A percentile compares a stretch with the other conserved stretches of the same genome.
These are phyloP conservation scores for Pezicula neosporulosa DNA, from an alignment of 2,329 filamentous ascomycete genomes.

Conservation along the genomic window DNA sequence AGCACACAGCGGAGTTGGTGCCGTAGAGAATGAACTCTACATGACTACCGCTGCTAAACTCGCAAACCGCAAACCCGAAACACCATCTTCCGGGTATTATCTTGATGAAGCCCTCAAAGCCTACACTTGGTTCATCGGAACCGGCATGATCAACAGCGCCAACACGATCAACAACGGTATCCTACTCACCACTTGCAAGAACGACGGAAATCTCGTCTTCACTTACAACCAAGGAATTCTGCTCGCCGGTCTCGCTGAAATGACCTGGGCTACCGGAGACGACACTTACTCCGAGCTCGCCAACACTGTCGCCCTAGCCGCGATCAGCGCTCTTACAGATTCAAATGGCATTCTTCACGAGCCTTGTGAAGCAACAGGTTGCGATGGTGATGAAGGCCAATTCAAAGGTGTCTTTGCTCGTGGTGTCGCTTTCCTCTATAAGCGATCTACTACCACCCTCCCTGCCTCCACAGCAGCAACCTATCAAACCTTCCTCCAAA, in stretches of 20 bases:
- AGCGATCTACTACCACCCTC: constrained; percentile 17
- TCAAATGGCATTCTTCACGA: constrained; percentile 48
- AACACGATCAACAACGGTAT: constrained; percentile 53
- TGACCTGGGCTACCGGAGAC: constrained; percentile 45
- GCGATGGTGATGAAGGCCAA: constrained; percentile 47
- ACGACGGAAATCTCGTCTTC: constrained; percentile 40
- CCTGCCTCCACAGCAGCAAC: constrained; percentile 41
- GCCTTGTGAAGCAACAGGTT: constrained; percentile 45
- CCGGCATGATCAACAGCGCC: constrained; percentile 42
- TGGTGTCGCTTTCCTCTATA: constrained; percentile 57
- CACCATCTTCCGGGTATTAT: constrained; percentile 45
- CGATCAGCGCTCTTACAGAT: constrained; percentile 42
- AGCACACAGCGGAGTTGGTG: constrained; percentile 46
- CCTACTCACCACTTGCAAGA: constrained; percentile 42
- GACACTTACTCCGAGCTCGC: constrained; percentile 41
- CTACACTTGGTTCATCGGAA: constrained; percentile 46
- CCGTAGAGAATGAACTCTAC: constrained; percentile 56
- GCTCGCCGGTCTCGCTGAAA: constrained; percentile 55
- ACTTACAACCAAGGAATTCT: constrained; percentile 62
- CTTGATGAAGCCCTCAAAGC: constrained; percentile 49
- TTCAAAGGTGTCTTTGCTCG: constrained; percentile 73
- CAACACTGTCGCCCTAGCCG: constrained; percentile 49
- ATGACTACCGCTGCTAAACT: constrained; percentile 51
- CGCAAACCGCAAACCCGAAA: constrained; percentile 52
- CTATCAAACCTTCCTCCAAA: constrained; percentile 52